Base-by-base conservation (phyloP, 495 filamentous ascomycete genomes). In the Podospora pseudoanserina region DNA sequence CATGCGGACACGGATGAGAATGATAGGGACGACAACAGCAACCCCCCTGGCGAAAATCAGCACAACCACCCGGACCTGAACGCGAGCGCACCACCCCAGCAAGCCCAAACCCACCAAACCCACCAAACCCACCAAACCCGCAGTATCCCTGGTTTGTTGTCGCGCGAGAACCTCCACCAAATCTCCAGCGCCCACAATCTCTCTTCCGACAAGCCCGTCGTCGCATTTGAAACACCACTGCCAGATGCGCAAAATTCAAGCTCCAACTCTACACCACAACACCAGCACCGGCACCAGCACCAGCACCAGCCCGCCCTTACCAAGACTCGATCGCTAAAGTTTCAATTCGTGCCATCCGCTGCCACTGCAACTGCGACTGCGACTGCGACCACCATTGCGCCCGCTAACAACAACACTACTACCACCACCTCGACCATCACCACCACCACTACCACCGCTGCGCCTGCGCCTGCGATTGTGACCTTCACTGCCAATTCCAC, bases 101-200 rank as follows among this genome's bases (percentile, higher is more conserved):
- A 49, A 49, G 39, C 39, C 39, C 39, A 49, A 49, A 13, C 39
- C 4, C 23, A 23, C 23, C 23, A 23, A 23, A 23, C 23, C 23
- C 23, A 23, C 39, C 39, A 49, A 49, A 2, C 39, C 4, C 23
- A 23, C 23, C 23, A 23, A 23, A 23, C 23, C 23, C 23, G 0
- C 65, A 70, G 30, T 68, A 77, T 73, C 76, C 77, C 70, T 65
- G 69, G 59, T 55, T 70, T 66, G n/a, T 70, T 68, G n/a, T 56
- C 59, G 49, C 68, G 60, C 26, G 60, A 73, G 53, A 49, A 23
- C 66, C 68, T 74, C 69, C 76, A 75, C 74, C 73, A 67, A 56
- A 69, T 70, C 67, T 67, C 44, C 62, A 72, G 72, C 60, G 66
- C 67, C 57, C 74, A 74, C 54, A 72, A 63, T 44, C 64, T 66